Evolutionary conservation across 2,329 filamentous ascomycete genomes (phyloP).

Genomic region (Ascochyta rabiei): DNA sequence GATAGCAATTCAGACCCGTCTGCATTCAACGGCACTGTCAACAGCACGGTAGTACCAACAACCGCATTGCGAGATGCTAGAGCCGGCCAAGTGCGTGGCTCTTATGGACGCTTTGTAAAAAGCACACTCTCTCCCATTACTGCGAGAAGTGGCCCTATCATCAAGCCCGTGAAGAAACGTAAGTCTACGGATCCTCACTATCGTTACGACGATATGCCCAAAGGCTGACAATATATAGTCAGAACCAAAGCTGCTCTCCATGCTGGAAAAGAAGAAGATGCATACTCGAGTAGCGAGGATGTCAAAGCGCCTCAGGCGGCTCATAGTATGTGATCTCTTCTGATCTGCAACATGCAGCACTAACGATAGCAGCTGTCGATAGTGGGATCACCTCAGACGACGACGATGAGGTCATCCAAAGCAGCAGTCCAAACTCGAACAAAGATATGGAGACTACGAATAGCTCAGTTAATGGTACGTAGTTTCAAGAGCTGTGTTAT

Average conservation of each 20-base stretch:
- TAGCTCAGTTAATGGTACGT: neutral
- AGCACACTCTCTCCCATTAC: neutral
- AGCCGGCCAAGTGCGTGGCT: conserved; percentile 23
- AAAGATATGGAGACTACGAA: neutral
- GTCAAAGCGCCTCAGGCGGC: neutral
- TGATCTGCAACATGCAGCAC: neutral
- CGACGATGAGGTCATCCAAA: neutral
- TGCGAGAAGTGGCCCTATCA: neutral
- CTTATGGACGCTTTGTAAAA: conserved; percentile 24
- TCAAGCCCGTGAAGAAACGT: conserved; percentile 6
- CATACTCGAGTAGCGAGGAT: neutral
- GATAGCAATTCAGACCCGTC: no score
- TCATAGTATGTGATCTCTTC: neutral
- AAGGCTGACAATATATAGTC: neutral
- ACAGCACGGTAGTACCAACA: neutral
- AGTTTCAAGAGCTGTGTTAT: neutral
- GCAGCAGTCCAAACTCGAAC: neutral
- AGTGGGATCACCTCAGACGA: neutral
- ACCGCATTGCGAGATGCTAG: conserved; percentile 12
- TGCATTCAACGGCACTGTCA: neutral
- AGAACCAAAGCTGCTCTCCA: neutral
- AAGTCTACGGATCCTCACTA: neutral
- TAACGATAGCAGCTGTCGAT: neutral
- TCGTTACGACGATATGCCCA: no score
- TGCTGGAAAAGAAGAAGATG: neutral